These are phyloP conservation scores for Boechera stricta DNA, from an alignment of 345 rosid species.

Conservation along the genomic window DNA sequence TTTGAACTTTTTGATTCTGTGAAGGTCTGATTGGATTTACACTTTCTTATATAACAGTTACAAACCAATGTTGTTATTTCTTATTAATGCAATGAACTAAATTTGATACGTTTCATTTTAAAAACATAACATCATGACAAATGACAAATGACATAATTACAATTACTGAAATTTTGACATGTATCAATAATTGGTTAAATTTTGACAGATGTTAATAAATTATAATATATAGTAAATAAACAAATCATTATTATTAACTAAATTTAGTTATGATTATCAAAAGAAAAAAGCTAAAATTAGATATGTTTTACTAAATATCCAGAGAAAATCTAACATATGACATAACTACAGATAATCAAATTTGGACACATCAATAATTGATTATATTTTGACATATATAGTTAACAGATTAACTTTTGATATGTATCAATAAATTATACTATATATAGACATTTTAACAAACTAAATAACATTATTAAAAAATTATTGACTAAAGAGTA, in stretches of 20 bases:
- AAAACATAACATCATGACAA: neutral
- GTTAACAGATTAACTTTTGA: neutral
- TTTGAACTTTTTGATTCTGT: neutral
- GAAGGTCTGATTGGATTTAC: neutral
- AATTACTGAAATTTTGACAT: constrained; percentile 2
- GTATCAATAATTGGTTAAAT: neutral
- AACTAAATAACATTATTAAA: neutral
- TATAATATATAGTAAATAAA: neutral
- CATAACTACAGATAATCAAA: neutral
- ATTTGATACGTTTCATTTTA: constrained; percentile 12
- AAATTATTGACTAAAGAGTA: neutral
- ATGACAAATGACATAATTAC: constrained; percentile 3
- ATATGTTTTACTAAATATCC: neutral
- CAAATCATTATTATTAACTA: neutral
- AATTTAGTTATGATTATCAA: neutral
- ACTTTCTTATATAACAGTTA: constrained; percentile 16
- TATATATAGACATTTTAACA: neutral
- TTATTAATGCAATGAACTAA: neutral
- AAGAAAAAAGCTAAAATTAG: neutral
- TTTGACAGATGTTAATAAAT: neutral
- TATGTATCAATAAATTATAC: neutral
- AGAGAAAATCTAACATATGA: neutral
- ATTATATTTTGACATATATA: neutral
- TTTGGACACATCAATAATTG: constrained; percentile 18
- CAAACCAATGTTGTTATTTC: neutral